These are phyloP conservation scores for Xylariaceae sp. DNA, from an alignment of 2,329 filamentous ascomycete species.

Conservation along the genomic window DNA sequence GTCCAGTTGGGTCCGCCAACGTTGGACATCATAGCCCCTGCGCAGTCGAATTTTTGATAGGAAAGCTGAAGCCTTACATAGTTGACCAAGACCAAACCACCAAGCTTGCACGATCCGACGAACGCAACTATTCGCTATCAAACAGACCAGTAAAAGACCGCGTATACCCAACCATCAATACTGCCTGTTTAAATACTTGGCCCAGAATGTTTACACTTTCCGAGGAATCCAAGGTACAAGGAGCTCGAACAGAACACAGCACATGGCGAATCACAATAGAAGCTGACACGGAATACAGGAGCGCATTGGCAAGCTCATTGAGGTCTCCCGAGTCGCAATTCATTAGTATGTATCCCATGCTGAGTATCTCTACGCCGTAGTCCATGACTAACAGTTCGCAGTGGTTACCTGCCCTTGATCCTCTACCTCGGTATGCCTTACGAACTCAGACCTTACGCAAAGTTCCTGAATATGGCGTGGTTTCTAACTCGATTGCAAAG, in stretches of 20 bases:
- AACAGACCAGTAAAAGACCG: too few relatives aligned
- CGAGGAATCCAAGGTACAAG: constrained; percentile 87
- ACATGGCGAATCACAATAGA: too few relatives aligned
- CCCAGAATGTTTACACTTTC: constrained; percentile 67
- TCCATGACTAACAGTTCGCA: constrained; percentile 39
- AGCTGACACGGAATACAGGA: constrained; percentile 55
- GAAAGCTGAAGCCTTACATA: neutral
- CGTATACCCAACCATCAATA: too few relatives aligned
- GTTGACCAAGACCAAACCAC: too few relatives aligned
- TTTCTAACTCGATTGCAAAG: constrained; percentile 37
- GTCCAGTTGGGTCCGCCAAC: too few relatives aligned
- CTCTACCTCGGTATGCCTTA: constrained; percentile 78
- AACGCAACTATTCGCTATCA: too few relatives aligned
- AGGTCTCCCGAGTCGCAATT: constrained; percentile 86
- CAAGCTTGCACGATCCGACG: too few relatives aligned
- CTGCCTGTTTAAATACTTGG: too few relatives aligned
- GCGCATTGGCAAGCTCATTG: constrained; percentile 95
- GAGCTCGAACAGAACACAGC: too few relatives aligned
- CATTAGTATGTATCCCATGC: constrained; percentile 84
- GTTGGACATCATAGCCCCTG: neutral
- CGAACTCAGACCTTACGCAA: neutral
- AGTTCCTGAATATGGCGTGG: neutral
- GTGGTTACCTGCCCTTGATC: constrained; percentile 94
- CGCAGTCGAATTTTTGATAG: neutral
- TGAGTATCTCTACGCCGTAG: neutral